Evolutionary conservation across 257 asterid genomes (phyloP), one percentile per base, ranked within the genome.

Genomic region (Dorcoceras hygrometricum): DNA sequence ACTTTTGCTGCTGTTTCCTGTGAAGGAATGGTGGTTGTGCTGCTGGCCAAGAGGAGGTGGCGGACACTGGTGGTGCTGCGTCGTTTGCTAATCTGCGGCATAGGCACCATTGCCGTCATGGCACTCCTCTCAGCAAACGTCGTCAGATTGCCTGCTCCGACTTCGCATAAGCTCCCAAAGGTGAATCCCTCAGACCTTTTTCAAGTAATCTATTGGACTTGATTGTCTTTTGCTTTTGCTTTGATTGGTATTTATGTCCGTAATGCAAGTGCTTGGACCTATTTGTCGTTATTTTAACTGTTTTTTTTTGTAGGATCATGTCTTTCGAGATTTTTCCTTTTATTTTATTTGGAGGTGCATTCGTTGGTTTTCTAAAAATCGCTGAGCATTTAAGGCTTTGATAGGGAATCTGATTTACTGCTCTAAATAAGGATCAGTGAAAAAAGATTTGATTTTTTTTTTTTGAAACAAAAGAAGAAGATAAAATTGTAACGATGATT

Each of bases 41-140:
- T 53, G 80, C 77, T 72, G 81, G 81, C 69, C 81, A 88, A 84
- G 84, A 82, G 77, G 80, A 80, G 81, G 80, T 77, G 89, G 90
- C 82, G 85, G 74, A 71, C 79, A 23, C 81, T 90, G 79, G 71
- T 71, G 80, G 66, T 86, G 29, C 77, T 84, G 68, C 72, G 89
- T 73, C 84, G 77, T 71, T 57, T 86, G 79, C 79, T 90, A 39
- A 78, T 86, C 19, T 84, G 80, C 78, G 95, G 95, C 66, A 80
- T 84, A 73, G 76, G 73, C 54, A 59, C 70, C 53, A 83, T 86
- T 72, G 89, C 86, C 36, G 66, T 88, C 54, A 48, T 80, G 76
- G 90, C 93, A 5, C 78, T 88, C 58, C 63, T 90, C 19, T 79
- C 89, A 59, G 81, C 70, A 8, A 83, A 90, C 78, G 68, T 69